Evolutionary conservation across 371 early-diverging fungal species (phyloP).

Genomic region (Mucor saturninus): DNA sequence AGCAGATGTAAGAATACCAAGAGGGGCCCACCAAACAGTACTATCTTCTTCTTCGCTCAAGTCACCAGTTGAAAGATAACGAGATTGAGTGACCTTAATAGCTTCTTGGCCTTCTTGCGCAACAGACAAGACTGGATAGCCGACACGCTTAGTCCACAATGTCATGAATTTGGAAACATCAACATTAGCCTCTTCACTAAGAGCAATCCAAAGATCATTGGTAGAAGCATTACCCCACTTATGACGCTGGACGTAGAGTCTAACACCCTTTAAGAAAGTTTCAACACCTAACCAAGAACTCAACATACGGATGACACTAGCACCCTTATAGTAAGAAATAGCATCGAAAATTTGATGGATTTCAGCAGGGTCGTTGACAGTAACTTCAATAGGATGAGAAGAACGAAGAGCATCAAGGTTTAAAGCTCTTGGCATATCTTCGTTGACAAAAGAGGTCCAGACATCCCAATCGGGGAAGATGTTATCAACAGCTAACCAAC

Average conservation of each 20-base stretch:
- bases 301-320: conserved; percentile 91
- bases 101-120: conserved; percentile 54
- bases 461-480: conserved; percentile 82
- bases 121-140: conserved; percentile 79
- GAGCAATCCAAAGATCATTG: conserved; percentile 82
- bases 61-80: conserved; percentile 82
- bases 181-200: conserved; percentile 70
- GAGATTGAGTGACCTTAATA: conserved; percentile 70
- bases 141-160: conserved; percentile 83
- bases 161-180: conserved; percentile 80
- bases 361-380: conserved; percentile 78
- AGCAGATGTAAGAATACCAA: conserved; percentile 50
- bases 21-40: conserved; percentile 65
- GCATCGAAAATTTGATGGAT: conserved; percentile 82
- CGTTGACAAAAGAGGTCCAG: conserved; percentile 80
- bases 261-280: conserved; percentile 73
- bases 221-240: conserved; percentile 84
- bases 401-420: conserved; percentile 77
- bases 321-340: conserved; percentile 89
- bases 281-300: conserved; percentile 64
- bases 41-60: conserved; percentile 65
- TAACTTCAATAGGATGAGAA: conserved; percentile 87
- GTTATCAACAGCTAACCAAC: conserved; percentile 80
- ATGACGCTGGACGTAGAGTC: conserved; percentile 78
- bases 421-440: conserved; percentile 76